Percentiles rank a stretch among this genome's conserved stretches.
Evolutionary conservation across 202 grass and related monocot genomes (phyloP).

Genomic region (Schoenoplectus triqueter): DNA sequence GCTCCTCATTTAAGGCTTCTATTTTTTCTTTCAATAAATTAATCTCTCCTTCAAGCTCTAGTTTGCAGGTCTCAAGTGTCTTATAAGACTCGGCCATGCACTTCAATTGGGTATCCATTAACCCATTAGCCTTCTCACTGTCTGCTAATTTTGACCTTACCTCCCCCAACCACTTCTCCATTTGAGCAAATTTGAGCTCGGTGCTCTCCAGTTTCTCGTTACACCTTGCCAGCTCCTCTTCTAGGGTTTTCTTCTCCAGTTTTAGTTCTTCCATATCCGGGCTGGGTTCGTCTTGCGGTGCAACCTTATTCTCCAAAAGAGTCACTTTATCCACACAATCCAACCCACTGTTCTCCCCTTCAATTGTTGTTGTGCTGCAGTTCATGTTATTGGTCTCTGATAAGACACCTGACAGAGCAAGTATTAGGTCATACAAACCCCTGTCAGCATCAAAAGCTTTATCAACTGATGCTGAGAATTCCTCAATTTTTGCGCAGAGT

Average conservation of each 20-base stretch:
- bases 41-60: constrained; percentile 82
- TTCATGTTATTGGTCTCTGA: constrained; percentile 75
- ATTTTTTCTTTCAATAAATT: constrained; percentile 55
- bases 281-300: constrained; percentile 47
- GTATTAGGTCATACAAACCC: constrained; percentile 57
- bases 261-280: constrained; percentile 65
- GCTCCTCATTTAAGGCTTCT: constrained; percentile 62
- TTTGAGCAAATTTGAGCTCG: constrained; percentile 60
- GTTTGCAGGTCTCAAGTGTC: constrained; percentile 70
- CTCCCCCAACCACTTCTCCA: constrained; percentile 59
- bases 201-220: constrained; percentile 72
- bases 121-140: constrained; percentile 94
- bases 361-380: constrained; percentile 52
- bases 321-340: constrained; percentile 99
- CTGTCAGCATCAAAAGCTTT: constrained; percentile 59
- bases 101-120: constrained; percentile 90
- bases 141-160: constrained; percentile 72
- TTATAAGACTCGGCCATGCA: constrained; percentile 98
- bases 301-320: constrained; percentile 95
- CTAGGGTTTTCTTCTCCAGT: constrained; percentile 62
- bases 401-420: constrained; percentile 62
- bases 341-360: constrained; percentile 74
- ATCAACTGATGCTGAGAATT: constrained; percentile 64
- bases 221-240: constrained; percentile 65
- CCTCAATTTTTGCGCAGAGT: constrained; percentile 67